Base-by-base conservation (phyloP, 768 basidiomycete genomes). In the Gelatoporia subvermispora region DNA sequence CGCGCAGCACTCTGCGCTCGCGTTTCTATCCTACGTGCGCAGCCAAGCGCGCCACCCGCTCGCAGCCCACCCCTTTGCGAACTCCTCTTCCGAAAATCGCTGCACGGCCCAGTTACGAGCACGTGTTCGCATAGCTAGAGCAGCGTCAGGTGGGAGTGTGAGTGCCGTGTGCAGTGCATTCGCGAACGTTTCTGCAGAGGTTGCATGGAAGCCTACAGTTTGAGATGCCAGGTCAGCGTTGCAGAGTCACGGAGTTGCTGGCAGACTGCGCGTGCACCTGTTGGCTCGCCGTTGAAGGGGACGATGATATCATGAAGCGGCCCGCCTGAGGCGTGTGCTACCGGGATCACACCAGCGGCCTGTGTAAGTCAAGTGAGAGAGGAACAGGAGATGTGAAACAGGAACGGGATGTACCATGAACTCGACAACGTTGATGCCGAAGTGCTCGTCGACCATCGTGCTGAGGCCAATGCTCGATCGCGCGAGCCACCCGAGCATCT, bases 391-490 rank as follows among this genome's bases (percentile, higher is more conserved):
- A 41, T 8, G 15, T n/a, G 21, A 22, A 45, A 39, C 21, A 22
- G 34, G 17, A 20, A 55, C 51, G 9, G 48, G 18, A 17, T 78
- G 54, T 42, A 89, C 94, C 94, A 98, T 95, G 58, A 89, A 95
- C 65, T 99, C 95, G 8, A 99, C 95, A 34, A 99, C 77, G 57
- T 93, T 96, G 64, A 99, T 98, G 2, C 96, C 95, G 53, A 98
- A 99, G 64, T 99, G 95, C 65, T 99, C 95, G 60, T 98, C 93
- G 0, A 93, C 78, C 95, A 99, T 99, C 13, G 95, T 96, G 60
- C 90, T 94, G 21, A 98, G 63, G 0, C 95, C 94, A 15, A 97
- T 76, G 52, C 84, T 88, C 1, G 93, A 82, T 39, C 69, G 69
- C 7, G 85, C 81, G 2, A 99, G 72, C 76, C 85, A 84, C 4